Conservation (phyloP, 139 green algal species). For the Picocystis salinarum region DNA sequence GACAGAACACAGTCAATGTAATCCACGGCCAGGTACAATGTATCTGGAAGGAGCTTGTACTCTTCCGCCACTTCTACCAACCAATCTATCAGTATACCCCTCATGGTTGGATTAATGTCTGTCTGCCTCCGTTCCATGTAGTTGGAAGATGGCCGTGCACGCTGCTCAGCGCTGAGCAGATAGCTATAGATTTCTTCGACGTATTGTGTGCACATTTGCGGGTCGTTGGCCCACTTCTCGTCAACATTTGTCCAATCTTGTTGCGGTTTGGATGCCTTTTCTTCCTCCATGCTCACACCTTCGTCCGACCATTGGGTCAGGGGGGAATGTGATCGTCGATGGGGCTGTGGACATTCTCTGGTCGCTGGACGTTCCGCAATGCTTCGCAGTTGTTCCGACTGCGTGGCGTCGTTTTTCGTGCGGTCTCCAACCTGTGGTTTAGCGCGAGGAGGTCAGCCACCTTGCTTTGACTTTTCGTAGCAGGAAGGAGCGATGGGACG, state of each 20-base stretch:
- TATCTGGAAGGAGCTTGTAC: constrained; percentile 82
- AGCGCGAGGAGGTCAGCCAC: too few species aligned
- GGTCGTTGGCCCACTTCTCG: constrained; percentile 33
- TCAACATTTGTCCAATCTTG: constrained; percentile 51
- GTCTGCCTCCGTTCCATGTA: constrained; percentile 34
- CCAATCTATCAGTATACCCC: constrained; percentile 90
- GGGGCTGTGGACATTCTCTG: too few species aligned
- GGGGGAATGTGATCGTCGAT: too few species aligned
- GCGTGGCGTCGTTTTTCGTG: too few species aligned
- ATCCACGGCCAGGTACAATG: constrained; percentile 65
- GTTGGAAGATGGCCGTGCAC: not conserved
- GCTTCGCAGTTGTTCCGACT: too few species aligned
- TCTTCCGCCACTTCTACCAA: constrained; percentile 81
- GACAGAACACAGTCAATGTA: constrained; percentile 82
- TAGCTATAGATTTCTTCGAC: constrained; percentile 52
- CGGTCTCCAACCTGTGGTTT: too few species aligned
- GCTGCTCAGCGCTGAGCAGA: constrained; percentile 39
- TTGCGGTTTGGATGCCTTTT: too few species aligned
- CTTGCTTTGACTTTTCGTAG: too few species aligned
- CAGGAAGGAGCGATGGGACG: too few species aligned
- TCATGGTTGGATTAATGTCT: constrained; percentile 81
- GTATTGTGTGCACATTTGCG: constrained; percentile 49
- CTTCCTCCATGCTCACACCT: too few species aligned
- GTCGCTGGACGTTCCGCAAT: too few species aligned
- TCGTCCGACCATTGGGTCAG: too few species aligned